Evolutionary conservation across 2,329 filamentous ascomycete genomes (phyloP).

Genomic region (Beauveria scarabaeidicola): DNA sequence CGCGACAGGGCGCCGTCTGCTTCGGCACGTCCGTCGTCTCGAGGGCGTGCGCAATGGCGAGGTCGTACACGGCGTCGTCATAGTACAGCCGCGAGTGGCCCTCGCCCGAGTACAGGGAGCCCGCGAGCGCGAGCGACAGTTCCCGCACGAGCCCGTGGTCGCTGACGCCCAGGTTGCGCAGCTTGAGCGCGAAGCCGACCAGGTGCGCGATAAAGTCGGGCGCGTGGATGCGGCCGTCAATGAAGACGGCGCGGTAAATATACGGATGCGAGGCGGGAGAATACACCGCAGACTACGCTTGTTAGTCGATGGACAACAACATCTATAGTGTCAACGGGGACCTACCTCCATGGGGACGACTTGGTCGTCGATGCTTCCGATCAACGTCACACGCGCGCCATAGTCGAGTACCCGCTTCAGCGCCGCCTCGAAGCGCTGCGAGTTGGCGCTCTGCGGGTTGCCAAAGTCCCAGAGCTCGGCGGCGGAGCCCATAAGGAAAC

Average conservation of each 20-base stretch:
- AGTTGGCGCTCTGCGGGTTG: slow-evolving; percentile 71
- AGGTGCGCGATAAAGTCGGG: slow-evolving; percentile 91
- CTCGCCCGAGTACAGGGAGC: slow-evolving; percentile 83
- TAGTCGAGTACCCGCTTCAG: slow-evolving; percentile 67
- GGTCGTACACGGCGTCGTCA: slow-evolving; percentile 74
- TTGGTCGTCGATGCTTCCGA: slow-evolving; percentile 95
- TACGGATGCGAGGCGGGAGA: slow-evolving; percentile 81
- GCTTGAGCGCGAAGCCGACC: slow-evolving; percentile 84
- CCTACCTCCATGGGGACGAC: slow-evolving; percentile 80
- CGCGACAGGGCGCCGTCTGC: slow-evolving; percentile 13
- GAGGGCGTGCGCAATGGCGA: slow-evolving; percentile 64
- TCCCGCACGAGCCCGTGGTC: slow-evolving; percentile 93
- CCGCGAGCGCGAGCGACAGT: slow-evolving; percentile 77
- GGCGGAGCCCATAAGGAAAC: slow-evolving; percentile 83
- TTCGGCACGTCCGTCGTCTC: slow-evolving; percentile 45
- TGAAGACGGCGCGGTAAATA: slow-evolving; percentile 91
- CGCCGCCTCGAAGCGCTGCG: slow-evolving; percentile 69
- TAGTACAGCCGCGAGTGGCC: slow-evolving; percentile 92
- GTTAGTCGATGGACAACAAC: slow-evolving; percentile 16
- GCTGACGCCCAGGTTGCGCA: slow-evolving; percentile 85
- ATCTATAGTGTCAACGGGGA: not conserved
- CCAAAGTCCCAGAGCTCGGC: slow-evolving; percentile 93
- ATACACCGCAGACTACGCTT: slow-evolving; percentile 66
- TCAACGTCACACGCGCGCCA: slow-evolving; percentile 75
- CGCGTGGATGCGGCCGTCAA: slow-evolving; percentile 85